Base-by-base conservation (phyloP, 139 green algal species). In the Gonium pectorale region DNA sequence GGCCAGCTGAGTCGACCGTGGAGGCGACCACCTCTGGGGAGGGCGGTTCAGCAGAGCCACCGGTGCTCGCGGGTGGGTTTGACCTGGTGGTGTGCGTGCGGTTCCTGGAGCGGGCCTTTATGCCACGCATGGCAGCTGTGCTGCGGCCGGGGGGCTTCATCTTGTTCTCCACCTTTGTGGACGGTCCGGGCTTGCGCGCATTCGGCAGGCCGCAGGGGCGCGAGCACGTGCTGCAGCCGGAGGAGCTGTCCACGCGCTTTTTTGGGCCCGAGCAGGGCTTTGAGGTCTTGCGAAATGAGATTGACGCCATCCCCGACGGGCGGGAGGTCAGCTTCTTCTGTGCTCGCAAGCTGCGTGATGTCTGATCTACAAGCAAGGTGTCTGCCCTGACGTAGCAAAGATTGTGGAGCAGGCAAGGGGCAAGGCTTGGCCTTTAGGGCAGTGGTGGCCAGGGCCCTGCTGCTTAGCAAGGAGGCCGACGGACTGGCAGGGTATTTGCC, bases 111-210 rank as follows among this genome's bases (percentile, higher is more conserved):
- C 88, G 88, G 2, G 31, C 74, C n/a, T 69, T 91, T 41, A 33
- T 89, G 26, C 56, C 59, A 19, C 46, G 22, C 38, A 60, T 91
- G 74, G 11, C 52, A 0, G 9, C 29, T 8, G 37, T 88, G 51
- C 62, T 91, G 46, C 33, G 46, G 21, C 85, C 85, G 37, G 88
- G 88, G 9, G 88, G 88, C 33, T 73, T 80, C 8, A 67, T 91
- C 17, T 41, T 91, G 43, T 88, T 88, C 75, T 86, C 78, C 31
- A 91, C 88, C 27, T 91, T 91, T 79, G 66, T 90, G 27, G 85
- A 91, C n/a, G 66, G 79, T 31, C 73, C 72, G 24, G 85, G 85
- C 6, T 22, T 86, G 51, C 67, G 80, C 19, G 80, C 80, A 6
- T 90, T 91, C 83, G 88, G 85, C 15, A 51, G 88, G 52, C 88